Evolutionary conservation across 208 protist species (phyloP).

Genomic region (Trypanosoma lewisi): DNA sequence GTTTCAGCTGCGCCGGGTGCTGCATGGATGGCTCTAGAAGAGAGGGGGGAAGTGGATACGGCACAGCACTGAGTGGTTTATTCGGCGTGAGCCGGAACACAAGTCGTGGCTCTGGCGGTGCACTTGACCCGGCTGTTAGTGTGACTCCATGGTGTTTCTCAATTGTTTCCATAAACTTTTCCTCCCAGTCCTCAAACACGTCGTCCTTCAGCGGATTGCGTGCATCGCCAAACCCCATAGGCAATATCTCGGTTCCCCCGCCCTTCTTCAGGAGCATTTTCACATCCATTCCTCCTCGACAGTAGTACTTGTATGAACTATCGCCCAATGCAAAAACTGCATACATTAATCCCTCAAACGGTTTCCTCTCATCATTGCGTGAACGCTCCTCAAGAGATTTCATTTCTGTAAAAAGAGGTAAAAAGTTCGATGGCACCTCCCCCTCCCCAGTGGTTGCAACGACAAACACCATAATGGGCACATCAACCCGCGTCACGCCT

Average conservation of each 20-base stretch:
- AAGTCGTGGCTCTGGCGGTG: slow-evolving; percentile 46
- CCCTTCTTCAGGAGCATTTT: slow-evolving; percentile 55
- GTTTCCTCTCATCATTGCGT: slow-evolving; percentile 4
- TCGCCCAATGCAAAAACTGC: slow-evolving; percentile 94
- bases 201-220: slow-evolving; percentile 51
- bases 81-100: slow-evolving; percentile 36
- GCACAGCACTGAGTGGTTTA: slow-evolving; percentile 26
- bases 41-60: slow-evolving; percentile 48
- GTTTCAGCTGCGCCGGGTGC: slow-evolving; percentile 36
- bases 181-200: slow-evolving; percentile 71
- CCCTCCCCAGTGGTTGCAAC: slow-evolving; percentile 70
- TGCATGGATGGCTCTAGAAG: slow-evolving; percentile 57
- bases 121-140: slow-evolving; percentile 21
- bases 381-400: slow-evolving; percentile 23
- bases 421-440: slow-evolving; percentile 62
- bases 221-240: slow-evolving; percentile 63
- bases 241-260: slow-evolving; percentile 51
- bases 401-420: slow-evolving; percentile 53
- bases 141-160: slow-evolving; percentile 32
- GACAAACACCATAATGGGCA: slow-evolving; percentile 45
- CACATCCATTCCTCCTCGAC: slow-evolving; percentile 47
- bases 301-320: slow-evolving; percentile 96
- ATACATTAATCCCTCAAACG: slow-evolving; percentile 62
- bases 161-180: slow-evolving; percentile 46
- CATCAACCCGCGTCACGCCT: not conserved